Conservation (phyloP, 1,284 basidiomycete species). For the Ustilago xerochloae region DNA sequence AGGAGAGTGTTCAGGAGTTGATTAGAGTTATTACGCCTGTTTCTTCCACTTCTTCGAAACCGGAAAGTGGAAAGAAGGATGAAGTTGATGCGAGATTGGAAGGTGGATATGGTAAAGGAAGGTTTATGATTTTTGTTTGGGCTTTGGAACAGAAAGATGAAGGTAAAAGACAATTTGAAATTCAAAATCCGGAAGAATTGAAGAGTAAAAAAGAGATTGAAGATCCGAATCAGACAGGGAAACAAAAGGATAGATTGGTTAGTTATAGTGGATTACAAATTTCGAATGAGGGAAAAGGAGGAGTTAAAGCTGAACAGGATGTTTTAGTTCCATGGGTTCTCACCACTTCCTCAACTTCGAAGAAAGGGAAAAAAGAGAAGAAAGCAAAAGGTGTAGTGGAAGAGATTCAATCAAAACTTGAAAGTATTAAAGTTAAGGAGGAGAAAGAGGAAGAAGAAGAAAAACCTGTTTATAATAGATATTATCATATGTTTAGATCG, state of each 20-base stretch:
- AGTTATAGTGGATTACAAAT: constrained; percentile 34
- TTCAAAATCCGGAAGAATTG: constrained; percentile 11
- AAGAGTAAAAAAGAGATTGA: constrained; percentile 19
- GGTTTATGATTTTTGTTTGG: constrained; percentile 97
- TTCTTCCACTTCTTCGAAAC: not conserved
- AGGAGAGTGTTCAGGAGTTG: constrained; percentile 56
- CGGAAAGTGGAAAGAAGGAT: not conserved
- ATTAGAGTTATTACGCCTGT: constrained; percentile 52
- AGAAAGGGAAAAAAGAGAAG: constrained; percentile 6
- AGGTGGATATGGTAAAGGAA: constrained; percentile 72
- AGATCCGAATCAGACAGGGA: constrained; percentile 22
- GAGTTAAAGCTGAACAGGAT: constrained; percentile 50
- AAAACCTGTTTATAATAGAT: constrained; percentile 58
- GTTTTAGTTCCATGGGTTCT: constrained; percentile 67
- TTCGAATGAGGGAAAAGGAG: not conserved
- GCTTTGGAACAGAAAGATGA: constrained; percentile 86
- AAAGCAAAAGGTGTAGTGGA: constrained; percentile 7
- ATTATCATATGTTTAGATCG: constrained; percentile 65
- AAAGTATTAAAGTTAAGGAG: constrained; percentile 3
- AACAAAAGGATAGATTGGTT: constrained; percentile 33
- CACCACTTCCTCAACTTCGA: constrained; percentile 23
- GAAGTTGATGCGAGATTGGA: constrained; percentile 14
- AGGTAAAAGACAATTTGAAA: constrained; percentile 59
- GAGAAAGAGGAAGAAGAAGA: constrained; percentile 1
- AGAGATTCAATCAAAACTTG: constrained; percentile 9